phyloP scores from a whole-genome alignment of 495 filamentous ascomycete species.

The Elasticomyces elasticus region DNA sequence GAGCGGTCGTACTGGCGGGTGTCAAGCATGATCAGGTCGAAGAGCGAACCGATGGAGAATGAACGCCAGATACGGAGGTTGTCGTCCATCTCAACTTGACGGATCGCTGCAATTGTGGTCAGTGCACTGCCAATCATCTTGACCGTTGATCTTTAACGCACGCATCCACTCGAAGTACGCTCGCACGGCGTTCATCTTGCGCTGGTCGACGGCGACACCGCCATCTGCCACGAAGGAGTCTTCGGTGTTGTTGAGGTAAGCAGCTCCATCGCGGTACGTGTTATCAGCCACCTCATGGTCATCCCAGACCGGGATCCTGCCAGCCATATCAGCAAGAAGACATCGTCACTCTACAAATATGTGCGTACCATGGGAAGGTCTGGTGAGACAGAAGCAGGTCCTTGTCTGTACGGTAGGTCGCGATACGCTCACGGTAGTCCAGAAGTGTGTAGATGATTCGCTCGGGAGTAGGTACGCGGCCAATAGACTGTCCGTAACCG shows the following conservation, averaged over 20 bases:
- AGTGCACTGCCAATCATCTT: background rate
- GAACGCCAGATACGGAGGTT: slow-evolving; percentile 58
- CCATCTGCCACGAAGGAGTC: slow-evolving; percentile 50
- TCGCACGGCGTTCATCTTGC: slow-evolving; percentile 59
- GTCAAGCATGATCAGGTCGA: slow-evolving; percentile 61
- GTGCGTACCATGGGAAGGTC: slow-evolving; percentile 53
- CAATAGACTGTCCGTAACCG: slow-evolving; percentile 29
- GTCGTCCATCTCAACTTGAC: slow-evolving; percentile 60
- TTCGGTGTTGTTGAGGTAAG: slow-evolving; percentile 50
- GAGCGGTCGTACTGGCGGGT: slow-evolving; percentile 57
- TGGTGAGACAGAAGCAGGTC: slow-evolving; percentile 50
- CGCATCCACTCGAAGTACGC: slow-evolving; percentile 63
- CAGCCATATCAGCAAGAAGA: too few relatives aligned
- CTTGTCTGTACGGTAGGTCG: slow-evolving; percentile 52
- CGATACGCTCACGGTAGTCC: slow-evolving; percentile 53
- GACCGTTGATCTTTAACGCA: background rate
- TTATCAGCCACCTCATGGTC: slow-evolving; percentile 64
- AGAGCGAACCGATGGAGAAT: slow-evolving; percentile 53
- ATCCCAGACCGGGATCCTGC: slow-evolving; percentile 64
- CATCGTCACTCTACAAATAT: too few relatives aligned
- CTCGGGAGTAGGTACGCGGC: slow-evolving; percentile 27
- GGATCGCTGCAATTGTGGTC: slow-evolving; percentile 18
- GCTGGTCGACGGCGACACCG: slow-evolving; percentile 51
- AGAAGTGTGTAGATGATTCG: slow-evolving; percentile 37
- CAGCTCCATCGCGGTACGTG: slow-evolving; percentile 45